Conservation (phyloP, 306 rosid genomes). For the Myrica gale region DNA sequence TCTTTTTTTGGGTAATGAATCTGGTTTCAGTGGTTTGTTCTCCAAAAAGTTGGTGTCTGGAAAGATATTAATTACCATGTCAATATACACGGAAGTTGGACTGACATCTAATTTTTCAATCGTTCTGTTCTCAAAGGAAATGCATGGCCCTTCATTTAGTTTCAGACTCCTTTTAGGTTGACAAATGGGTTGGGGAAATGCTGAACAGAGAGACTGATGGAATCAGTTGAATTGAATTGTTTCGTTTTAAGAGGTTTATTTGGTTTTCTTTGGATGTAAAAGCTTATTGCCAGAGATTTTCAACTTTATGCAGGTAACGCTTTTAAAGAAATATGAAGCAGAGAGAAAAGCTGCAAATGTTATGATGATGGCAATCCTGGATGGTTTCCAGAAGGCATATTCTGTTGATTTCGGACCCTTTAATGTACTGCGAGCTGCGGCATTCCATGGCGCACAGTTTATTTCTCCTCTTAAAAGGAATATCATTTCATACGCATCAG, state of each 20-base stretch:
- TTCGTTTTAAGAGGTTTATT: neutral
- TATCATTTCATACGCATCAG: conserved; percentile 91
- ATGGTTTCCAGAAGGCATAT: conserved; percentile 83
- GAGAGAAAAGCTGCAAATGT: conserved; percentile 71
- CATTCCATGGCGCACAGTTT: conserved; percentile 61
- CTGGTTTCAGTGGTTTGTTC: neutral
- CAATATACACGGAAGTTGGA: neutral
- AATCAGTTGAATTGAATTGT: neutral
- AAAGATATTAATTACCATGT: neutral
- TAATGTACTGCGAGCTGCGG: conserved; percentile 71
- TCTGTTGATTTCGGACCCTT: conserved; percentile 86
- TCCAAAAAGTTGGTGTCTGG: neutral
- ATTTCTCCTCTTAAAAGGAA: conserved; percentile 75
- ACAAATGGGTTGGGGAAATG: neutral
- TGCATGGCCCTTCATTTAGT: neutral
- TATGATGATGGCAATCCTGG: conserved; percentile 84
- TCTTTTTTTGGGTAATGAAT: neutral
- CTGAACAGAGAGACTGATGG: neutral
- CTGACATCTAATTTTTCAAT: neutral
- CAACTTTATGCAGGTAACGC: conserved; percentile 47
- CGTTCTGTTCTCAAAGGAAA: neutral
- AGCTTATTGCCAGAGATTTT: neutral
- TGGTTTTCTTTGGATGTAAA: neutral
- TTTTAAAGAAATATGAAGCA: conserved; percentile 74
- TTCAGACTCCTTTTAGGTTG: neutral